Percentiles rank a stretch among this genome's conserved stretches.
Evolutionary conservation across 768 basidiomycete genomes (phyloP).

Genomic region (Pleurotus giganteus): DNA sequence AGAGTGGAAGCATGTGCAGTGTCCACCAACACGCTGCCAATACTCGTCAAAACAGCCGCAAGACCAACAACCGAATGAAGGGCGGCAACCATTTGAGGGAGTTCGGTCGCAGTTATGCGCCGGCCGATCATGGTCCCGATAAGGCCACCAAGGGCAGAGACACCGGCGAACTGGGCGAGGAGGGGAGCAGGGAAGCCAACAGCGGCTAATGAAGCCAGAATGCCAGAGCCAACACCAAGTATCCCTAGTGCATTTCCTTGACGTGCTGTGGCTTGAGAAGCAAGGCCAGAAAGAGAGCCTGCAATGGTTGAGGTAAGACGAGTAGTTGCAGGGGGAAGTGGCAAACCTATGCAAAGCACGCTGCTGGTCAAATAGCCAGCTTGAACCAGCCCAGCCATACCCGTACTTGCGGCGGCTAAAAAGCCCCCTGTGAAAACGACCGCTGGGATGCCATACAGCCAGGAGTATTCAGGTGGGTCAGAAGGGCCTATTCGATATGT

Average conservation of each 20-base stretch:
- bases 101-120: constrained; percentile 82
- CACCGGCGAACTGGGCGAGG: constrained; percentile 74
- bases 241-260: constrained; percentile 90
- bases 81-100: constrained; percentile 80
- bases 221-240: constrained; percentile 79
- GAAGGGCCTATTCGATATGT: constrained; percentile 53
- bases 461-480: constrained; percentile 87
- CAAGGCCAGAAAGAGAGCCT: constrained; percentile 79
- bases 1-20: constrained; percentile 65
- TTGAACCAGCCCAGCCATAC: constrained; percentile 83
- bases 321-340: background rate
- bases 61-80: constrained; percentile 89
- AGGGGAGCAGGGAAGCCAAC: constrained; percentile 79
- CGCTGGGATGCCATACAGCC: constrained; percentile 79
- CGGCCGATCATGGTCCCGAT: constrained; percentile 75
- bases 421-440: constrained; percentile 83
- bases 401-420: constrained; percentile 77
- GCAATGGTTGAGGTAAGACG: constrained; percentile 5
- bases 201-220: constrained; percentile 76
- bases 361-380: constrained; percentile 86
- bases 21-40: constrained; percentile 77
- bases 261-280: constrained; percentile 78
- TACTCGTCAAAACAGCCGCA: constrained; percentile 84
- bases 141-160: constrained; percentile 71
- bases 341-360: constrained; percentile 76